Base-by-base conservation (phyloP, 2,329 filamentous ascomycete genomes). In the Cryphonectria parasitica region DNA sequence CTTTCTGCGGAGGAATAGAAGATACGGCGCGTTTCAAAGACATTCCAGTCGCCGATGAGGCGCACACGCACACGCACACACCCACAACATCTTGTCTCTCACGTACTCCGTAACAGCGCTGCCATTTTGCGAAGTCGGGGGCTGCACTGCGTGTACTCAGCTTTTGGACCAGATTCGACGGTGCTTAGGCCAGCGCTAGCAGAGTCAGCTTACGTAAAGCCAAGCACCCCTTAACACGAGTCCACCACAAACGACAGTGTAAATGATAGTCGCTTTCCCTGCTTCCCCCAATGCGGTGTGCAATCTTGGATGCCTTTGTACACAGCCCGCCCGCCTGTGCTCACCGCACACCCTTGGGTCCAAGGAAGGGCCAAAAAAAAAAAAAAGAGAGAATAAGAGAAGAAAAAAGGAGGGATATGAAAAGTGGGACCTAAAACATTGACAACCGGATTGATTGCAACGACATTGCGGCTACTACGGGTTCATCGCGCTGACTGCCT, bases 1-100 rank as follows among this genome's bases (percentile, higher is more conserved):
- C 34, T n/a, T 58, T 60, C 6, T 31, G 39, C 6, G 8, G 54
- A 31, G 52, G 36, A 67, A 49, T 25, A 45, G 52, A 36, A 43
- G 39, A 41, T 28, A 60, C n/a, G 65, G 52, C n/a, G 65, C 39
- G 65, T 67, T 67, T 67, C 65, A 67, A 67, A 45, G 45, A 61
- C 52, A 41, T 2, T 56, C 49, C 49, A 34, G 52, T 58, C 64
- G 39, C 49, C 25, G n/a, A 34, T 11, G 19, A 22, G 19, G 34
- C 43, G 15, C 15, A 3, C 41, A 17, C 13, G 5, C 41, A 39
- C 41, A 17, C 15, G 4, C 39, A 41, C 39, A 49, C 17, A 22
- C 10, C 45, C 34, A 34, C 34, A 34, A 34, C 34, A 34, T 49
- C 22, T 43, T 19, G 13, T 15, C 41, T 43, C 11, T 43, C 41